Conservation (phyloP, 306 rosid species). For the Vicia sativa region DNA sequence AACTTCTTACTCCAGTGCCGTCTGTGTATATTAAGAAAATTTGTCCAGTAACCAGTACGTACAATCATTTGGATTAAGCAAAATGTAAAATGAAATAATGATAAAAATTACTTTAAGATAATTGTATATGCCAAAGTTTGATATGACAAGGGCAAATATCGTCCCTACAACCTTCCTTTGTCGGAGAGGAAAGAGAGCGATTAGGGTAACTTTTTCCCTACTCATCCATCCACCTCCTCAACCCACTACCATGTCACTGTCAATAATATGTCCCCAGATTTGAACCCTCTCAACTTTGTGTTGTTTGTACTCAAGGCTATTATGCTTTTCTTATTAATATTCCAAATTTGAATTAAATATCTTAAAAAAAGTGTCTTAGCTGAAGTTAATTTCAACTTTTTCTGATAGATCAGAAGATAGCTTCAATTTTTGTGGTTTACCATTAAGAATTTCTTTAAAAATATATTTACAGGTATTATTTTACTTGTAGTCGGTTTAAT, state of each 20-base stretch:
- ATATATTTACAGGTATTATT: too few species aligned
- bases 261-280: conserved; percentile 14
- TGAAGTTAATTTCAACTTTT: too few species aligned
- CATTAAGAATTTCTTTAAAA: too few species aligned
- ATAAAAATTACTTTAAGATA: too few species aligned
- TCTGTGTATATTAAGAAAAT: not conserved
- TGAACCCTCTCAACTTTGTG: not conserved
- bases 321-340: conserved; percentile 7
- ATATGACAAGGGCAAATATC: conserved; percentile 32
- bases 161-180: conserved; percentile 5
- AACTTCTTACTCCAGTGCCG: not conserved
- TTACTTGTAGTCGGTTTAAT: not conserved
- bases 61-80: not conserved
- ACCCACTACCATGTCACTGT: conserved; percentile 33
- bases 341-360: not conserved
- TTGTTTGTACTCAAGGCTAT: not conserved
- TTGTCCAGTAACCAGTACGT: not conserved
- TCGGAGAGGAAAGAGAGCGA: conserved; percentile 1
- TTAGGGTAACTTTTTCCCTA: conserved; percentile 21
- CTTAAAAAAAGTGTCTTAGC: too few species aligned
- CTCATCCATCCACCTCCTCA: conserved; percentile 22
- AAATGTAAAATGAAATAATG: not conserved
- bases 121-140: too few species aligned
- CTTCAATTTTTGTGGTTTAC: too few species aligned
- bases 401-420: too few species aligned